phyloP scores from a whole-genome alignment of 352 stramenopile genomes.

The Phytophthora pluvialis region DNA sequence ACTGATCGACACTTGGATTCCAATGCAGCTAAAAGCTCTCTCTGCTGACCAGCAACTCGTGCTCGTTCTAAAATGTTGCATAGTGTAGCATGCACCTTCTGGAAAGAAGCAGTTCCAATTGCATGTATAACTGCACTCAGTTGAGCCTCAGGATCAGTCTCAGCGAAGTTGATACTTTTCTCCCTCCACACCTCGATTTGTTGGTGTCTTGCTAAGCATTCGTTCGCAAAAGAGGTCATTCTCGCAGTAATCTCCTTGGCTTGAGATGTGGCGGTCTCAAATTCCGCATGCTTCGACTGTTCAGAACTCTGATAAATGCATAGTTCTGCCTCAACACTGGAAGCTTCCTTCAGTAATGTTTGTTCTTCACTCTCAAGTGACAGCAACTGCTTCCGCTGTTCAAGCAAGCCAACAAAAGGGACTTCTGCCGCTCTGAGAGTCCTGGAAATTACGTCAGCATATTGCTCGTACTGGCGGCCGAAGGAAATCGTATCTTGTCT shows the following conservation, averaged over 20 bases:
- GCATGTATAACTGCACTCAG: constrained; percentile 17
- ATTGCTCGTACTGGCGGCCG: constrained; percentile 42
- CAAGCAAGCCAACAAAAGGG: constrained; percentile 28
- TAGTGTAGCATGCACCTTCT: constrained; percentile 20
- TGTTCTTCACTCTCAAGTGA: constrained; percentile 41
- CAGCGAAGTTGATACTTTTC: constrained; percentile 36
- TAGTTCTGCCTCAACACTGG: constrained; percentile 17
- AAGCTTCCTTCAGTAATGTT: constrained; percentile 20
- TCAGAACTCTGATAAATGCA: constrained; percentile 8
- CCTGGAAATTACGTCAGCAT: constrained; percentile 25
- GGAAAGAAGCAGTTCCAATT: constrained; percentile 37
- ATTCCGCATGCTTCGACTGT: constrained; percentile 9
- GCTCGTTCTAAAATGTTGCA: constrained; percentile 18
- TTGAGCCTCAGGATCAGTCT: constrained; percentile 10
- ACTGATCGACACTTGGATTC: constrained; percentile 37
- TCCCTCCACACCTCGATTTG: constrained; percentile 55
- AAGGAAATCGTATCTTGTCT: constrained; percentile 66
- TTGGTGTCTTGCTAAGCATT: constrained; percentile 56
- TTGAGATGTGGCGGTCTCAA: constrained; percentile 9
- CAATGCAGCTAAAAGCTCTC: constrained; percentile 33
- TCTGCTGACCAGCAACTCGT: constrained; percentile 16
- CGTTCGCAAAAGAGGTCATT: constrained; percentile 45
- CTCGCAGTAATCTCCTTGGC: constrained; percentile 19
- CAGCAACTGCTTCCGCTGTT: constrained; percentile 23
- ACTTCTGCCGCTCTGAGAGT: constrained; percentile 24